Conservation (phyloP, 2,329 filamentous ascomycete species). For the Calonectria leucothoes region DNA sequence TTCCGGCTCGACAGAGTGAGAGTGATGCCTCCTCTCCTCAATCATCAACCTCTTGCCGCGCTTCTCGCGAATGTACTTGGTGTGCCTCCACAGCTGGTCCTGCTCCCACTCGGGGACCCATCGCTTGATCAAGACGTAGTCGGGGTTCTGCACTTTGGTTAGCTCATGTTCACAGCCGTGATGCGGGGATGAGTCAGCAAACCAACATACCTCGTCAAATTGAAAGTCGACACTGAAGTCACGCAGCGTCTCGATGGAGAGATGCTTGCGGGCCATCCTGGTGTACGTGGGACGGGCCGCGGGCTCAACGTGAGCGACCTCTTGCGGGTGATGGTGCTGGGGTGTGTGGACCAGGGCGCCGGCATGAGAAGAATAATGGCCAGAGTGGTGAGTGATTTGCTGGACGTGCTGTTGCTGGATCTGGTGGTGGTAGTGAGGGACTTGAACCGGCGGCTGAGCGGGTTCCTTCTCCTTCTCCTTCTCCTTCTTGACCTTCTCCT, state of each 20-base stretch:
- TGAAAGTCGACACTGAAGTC: constrained; percentile 68
- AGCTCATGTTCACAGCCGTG: constrained; percentile 37
- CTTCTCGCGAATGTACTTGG: constrained; percentile 70
- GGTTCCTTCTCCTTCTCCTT: constrained; percentile 20
- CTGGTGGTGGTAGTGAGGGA: constrained; percentile 10
- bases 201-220: constrained; percentile 63
- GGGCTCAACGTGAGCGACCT: neutral
- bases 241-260: constrained; percentile 71
- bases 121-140: constrained; percentile 78
- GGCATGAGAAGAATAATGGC: neutral
- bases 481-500: constrained; percentile 60
- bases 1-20: constrained; percentile 57
- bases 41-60: constrained; percentile 60
- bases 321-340: neutral
- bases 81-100: constrained; percentile 79
- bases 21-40: constrained; percentile 57
- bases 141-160: constrained; percentile 65
- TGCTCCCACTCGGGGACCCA: constrained; percentile 80
- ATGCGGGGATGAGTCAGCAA: neutral
- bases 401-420: neutral
- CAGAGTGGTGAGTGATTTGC: neutral
- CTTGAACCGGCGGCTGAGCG: constrained; percentile 21
- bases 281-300: constrained; percentile 66
- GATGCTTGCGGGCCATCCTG: constrained; percentile 70
- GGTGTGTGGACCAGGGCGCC: neutral